phyloP scores from a whole-genome alignment of 805 yeast genomes.

The Blastobotrys robertii region DNA sequence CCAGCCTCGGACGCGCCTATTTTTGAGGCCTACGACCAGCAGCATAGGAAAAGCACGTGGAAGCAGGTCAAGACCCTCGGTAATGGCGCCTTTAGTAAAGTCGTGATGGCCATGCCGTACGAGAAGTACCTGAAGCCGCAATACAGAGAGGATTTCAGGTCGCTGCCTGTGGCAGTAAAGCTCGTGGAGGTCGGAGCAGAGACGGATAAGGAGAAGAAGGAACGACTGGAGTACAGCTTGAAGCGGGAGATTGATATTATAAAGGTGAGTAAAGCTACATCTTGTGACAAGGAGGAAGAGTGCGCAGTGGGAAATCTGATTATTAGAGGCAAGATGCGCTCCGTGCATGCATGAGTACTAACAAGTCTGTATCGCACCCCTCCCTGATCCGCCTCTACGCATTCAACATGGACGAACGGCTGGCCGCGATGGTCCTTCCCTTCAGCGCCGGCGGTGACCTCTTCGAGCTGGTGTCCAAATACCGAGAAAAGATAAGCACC shows the following conservation, averaged over 20 bases:
- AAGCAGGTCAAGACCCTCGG: conserved; percentile 27
- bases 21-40: conserved; percentile 24
- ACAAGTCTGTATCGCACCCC: conserved; percentile 45
- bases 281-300: too few species aligned
- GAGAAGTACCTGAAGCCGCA: conserved; percentile 24
- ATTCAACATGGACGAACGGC: conserved; percentile 29
- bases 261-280: background rate
- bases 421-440: conserved; percentile 52
- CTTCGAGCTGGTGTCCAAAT: conserved; percentile 46
- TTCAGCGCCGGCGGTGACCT: conserved; percentile 82
- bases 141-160: conserved; percentile 9
- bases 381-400: conserved; percentile 50
- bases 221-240: conserved; percentile 51
- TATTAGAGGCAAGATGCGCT: too few species aligned
- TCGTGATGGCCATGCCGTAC: conserved; percentile 28
- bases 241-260: conserved; percentile 69
- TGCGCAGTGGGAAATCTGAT: too few species aligned
- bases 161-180: conserved; percentile 56
- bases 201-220: conserved; percentile 36
- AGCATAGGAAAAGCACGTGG: conserved; percentile 22
- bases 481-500: conserved; percentile 37
- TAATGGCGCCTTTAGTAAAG: conserved; percentile 33
- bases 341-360: too few species aligned
- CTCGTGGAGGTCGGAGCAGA: conserved; percentile 36
- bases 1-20: background rate